Base-by-base conservation (phyloP, 805 yeast genomes). In the Candida chauliodis region DNA sequence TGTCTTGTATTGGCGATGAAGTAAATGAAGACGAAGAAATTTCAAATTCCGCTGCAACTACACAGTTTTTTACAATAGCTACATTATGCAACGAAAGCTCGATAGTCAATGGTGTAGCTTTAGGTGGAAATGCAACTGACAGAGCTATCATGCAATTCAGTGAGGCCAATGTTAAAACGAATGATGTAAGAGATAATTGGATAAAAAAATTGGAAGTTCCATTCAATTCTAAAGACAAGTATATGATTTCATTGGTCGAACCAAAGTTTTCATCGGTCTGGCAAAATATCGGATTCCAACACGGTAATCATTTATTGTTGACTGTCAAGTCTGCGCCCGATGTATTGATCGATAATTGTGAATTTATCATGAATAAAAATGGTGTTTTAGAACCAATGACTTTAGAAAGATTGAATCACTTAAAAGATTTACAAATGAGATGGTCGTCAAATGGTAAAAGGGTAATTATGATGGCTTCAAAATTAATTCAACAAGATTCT, bases 261-360 rank as follows among this genome's bases (percentile, higher is more conserved):
- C 30, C 41, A 8, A 14, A 15, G 5, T 26, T 31, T 2, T 19
- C 28, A 10, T 8, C 17, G 5, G 8, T 10, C 8, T 49, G 52
- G 40, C 10, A 21, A n/a, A 43, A 43, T 5, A 31, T 43, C 24
- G 46, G 47, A 5, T 34, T 45, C 9, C 41, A 41, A 16, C 8
- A 28, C 16, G 42, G 37, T 15, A 41, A 41, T 22, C 17, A 27
- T 27, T 55, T 44, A 38, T 56, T 54, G 7, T 38, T 58, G 24
- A 49, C 59, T 20, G 53, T 70, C 36, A 71, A 70, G 47, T 76
- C 76, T 33, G 76, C 76, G 2, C 75, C 76, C 3, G 76, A 71
- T 47, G 59, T 69, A 27, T 49, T 71, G 19, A 34, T 71, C 27
- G 50, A 51, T 6, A 56, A 48, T 32, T 65, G 71, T 40, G 28